Evolutionary conservation across 352 stramenopile genomes (phyloP).

Genomic region (Phytophthora sp.): DNA sequence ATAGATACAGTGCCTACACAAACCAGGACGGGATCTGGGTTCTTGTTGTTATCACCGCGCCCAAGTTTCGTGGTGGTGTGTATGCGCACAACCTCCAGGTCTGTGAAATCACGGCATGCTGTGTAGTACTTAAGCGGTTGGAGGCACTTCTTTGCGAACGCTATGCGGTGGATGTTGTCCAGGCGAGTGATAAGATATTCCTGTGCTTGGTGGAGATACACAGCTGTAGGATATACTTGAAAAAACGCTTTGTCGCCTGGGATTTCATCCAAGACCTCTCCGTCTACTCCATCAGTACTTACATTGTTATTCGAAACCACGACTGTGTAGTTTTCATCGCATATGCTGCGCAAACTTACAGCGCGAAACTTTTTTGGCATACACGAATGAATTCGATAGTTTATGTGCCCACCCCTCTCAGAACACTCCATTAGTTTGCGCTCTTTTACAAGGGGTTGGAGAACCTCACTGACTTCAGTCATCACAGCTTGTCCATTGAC

Average conservation of each 20-base stretch:
- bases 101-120: slow-evolving; percentile 82
- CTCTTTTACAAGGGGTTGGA: slow-evolving; percentile 40
- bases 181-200: slow-evolving; percentile 92
- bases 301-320: slow-evolving; percentile 65
- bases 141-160: slow-evolving; percentile 65
- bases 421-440: slow-evolving; percentile 50
- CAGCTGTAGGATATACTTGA: slow-evolving; percentile 90
- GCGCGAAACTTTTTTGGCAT: slow-evolving; percentile 61
- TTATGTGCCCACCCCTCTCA: slow-evolving; percentile 34
- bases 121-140: slow-evolving; percentile 90
- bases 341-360: slow-evolving; percentile 75
- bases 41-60: background rate
- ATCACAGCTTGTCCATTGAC: background rate
- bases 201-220: slow-evolving; percentile 92
- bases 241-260: slow-evolving; percentile 90
- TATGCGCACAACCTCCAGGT: slow-evolving; percentile 87
- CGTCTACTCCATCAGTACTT: slow-evolving; percentile 25
- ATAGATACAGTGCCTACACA: slow-evolving; percentile 82
- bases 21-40: slow-evolving; percentile 33
- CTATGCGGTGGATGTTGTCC: slow-evolving; percentile 72
- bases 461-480: slow-evolving; percentile 15
- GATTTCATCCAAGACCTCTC: slow-evolving; percentile 85
- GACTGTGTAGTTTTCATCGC: slow-evolving; percentile 66
- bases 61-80: slow-evolving; percentile 29
- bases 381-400: slow-evolving; percentile 66